phyloP scores from a whole-genome alignment of 352 stramenopile species.

The Thalassiosira mediterranea region DNA sequence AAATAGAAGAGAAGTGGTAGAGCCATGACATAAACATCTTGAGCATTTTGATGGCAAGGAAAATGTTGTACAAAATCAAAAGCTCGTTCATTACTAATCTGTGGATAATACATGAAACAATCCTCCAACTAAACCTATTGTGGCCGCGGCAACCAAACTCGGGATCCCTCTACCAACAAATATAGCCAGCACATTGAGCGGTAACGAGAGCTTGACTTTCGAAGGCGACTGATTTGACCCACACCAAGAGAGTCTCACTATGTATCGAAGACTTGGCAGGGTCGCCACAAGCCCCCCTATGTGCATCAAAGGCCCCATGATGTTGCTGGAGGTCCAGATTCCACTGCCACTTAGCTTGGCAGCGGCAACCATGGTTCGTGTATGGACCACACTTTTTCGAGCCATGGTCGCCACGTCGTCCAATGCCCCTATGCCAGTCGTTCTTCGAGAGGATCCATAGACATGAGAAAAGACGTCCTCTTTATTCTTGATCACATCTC shows the following conservation, averaged over 20 bases:
- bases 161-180: conserved; percentile 63
- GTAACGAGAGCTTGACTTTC: conserved; percentile 42
- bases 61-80: too few relatives aligned
- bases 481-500: conserved; percentile 45
- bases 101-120: too few relatives aligned
- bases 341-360: conserved; percentile 53
- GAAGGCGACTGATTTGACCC: conserved; percentile 22
- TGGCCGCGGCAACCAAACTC: conserved; percentile 46
- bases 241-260: conserved; percentile 40
- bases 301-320: conserved; percentile 62
- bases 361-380: conserved; percentile 48
- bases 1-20: too few relatives aligned
- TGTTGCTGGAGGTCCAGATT: conserved; percentile 65
- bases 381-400: conserved; percentile 55
- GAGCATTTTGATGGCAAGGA: too few relatives aligned
- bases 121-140: conserved; percentile 57
- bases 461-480: conserved; percentile 50
- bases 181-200: conserved; percentile 65
- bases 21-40: too few relatives aligned
- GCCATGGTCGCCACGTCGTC: conserved; percentile 59
- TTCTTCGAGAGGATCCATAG: conserved; percentile 19
- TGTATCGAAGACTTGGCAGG: conserved; percentile 50
- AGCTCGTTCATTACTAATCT: too few relatives aligned
- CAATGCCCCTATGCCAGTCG: conserved; percentile 21
- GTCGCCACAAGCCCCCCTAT: conserved; percentile 51